A percentile compares a stretch with the other conserved stretches of the same genome.
Conservation (phyloP, 2,329 filamentous ascomycete genomes). For the Blastomyces emzantsi region DNA sequence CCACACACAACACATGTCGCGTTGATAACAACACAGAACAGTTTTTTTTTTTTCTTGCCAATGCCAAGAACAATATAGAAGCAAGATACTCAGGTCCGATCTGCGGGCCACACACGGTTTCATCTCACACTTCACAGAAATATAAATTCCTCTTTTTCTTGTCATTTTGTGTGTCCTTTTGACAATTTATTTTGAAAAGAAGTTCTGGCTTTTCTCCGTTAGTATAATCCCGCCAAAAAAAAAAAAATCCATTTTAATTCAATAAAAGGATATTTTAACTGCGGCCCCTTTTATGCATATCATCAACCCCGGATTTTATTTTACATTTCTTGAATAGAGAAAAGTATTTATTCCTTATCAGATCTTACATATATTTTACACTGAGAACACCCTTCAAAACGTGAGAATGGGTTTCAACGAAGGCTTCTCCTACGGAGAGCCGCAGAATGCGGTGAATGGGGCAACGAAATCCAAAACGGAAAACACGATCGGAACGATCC, state of each 20-base stretch:
- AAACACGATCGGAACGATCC: background rate
- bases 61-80: constrained; percentile 6
- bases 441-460: background rate
- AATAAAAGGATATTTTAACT: no score
- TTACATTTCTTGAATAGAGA: background rate
- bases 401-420: constrained; percentile 7
- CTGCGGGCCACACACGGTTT: background rate
- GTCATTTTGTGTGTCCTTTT: background rate
- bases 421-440: constrained; percentile 2
- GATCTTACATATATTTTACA: background rate
- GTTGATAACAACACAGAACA: background rate
- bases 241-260: background rate
- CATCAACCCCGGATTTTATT: background rate
- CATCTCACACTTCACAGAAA: background rate
- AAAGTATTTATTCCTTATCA: background rate
- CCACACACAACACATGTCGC: no score
- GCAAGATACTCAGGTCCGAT: constrained; percentile 1
- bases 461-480: background rate
- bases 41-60: background rate
- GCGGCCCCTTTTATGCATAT: no score
- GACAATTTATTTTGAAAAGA: background rate
- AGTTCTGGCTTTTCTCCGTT: background rate
- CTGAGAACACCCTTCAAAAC: background rate
- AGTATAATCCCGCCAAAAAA: background rate
- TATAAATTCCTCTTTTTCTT: background rate